Base-by-base conservation (phyloP, 352 stramenopile genomes). In the Hyaloperonospora arabidopsidis region DNA sequence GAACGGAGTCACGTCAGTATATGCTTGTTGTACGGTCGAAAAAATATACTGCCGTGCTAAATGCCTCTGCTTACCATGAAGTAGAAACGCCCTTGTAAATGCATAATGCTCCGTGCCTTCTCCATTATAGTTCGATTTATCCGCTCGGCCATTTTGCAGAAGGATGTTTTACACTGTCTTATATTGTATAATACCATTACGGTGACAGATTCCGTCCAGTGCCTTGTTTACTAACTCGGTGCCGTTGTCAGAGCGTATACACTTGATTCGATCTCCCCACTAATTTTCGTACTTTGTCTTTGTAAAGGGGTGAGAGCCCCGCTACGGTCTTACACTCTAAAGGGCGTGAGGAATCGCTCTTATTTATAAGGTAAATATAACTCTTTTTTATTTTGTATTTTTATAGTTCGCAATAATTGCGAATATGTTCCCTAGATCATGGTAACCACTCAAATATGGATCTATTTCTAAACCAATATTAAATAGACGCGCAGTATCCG, bases 121-220 rank as follows among this genome's bases (percentile, higher is more conserved):
- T 70, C 59, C 35, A 72, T 65, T 11, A 71, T 49, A 0, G 56
- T 65, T 15, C 61, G 34, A 25, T 59, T 59, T 41, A 69, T 65
- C 2, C 62, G 43, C 49, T 60, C 62, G 11, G 57, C 48, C 18
- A n/a, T 66, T 66, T 45, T 70, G 52, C 1, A 57, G 60, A 10
- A 18, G 29, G 18, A 25, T 43, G 17, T 52, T 43, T n/a, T 7
- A 29, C 2, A 52, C 41, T 1, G 14, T 41, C 19, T 13, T 23
- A 32, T 59, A 44, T 11, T 64, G 57, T 8, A 59, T 1, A 21
- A 58, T 54, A 11, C 49, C 41, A 13, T 43, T 36, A 6, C 25
- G 13, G 0, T 13, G 0, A 29, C 39, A 45, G 0, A 41, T 45
- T 0, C 43, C 17, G 0, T 45, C 36, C 7, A 71, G 52, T 7